Percentiles rank a stretch among this genome's conserved stretches.
Conservation (phyloP, 768 basidiomycete genomes). For the Holtermanniella nyarrowii region DNA sequence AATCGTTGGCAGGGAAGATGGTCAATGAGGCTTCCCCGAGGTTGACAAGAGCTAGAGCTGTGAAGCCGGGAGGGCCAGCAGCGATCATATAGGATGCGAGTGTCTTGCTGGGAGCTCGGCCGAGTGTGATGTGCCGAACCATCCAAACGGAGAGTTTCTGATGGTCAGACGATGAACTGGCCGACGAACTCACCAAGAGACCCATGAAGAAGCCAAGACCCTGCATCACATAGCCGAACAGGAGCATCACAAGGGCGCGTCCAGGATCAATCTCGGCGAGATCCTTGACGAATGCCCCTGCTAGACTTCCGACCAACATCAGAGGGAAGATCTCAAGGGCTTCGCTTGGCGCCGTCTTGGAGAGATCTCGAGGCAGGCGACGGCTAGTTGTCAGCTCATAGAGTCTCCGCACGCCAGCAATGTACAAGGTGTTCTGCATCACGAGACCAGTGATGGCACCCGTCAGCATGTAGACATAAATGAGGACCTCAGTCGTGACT, state of each 20-base stretch:
- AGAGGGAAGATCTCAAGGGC: slow-evolving; percentile 12
- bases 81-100: slow-evolving; percentile 10
- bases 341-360: slow-evolving; percentile 6
- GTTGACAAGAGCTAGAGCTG: slow-evolving; percentile 6
- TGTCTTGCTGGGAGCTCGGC: slow-evolving; percentile 2
- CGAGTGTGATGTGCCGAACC: slow-evolving; percentile 6
- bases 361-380: slow-evolving; percentile 1
- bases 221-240: slow-evolving; percentile 3
- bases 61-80: slow-evolving; percentile 11
- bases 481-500: slow-evolving; percentile 4
- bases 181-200: neutral
- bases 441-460: slow-evolving; percentile 1
- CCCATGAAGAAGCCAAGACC: slow-evolving; percentile 13
- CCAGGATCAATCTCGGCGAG: slow-evolving; percentile 1
- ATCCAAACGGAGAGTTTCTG: slow-evolving; percentile 9
- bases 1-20: neutral
- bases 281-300: slow-evolving; percentile 5
- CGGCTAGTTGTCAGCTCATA: slow-evolving; percentile 1
- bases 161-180: neutral
- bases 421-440: slow-evolving; percentile 10
- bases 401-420: no score
- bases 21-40: slow-evolving; percentile 2
- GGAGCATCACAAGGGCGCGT: slow-evolving; percentile 5
- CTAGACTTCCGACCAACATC: slow-evolving; percentile 11
- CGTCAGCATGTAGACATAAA: slow-evolving; percentile 8